A percentile compares a stretch with the other conserved stretches of the same genome.
Conservation (phyloP, 2,329 filamentous ascomycete genomes). For the Talaromyces sp. region DNA sequence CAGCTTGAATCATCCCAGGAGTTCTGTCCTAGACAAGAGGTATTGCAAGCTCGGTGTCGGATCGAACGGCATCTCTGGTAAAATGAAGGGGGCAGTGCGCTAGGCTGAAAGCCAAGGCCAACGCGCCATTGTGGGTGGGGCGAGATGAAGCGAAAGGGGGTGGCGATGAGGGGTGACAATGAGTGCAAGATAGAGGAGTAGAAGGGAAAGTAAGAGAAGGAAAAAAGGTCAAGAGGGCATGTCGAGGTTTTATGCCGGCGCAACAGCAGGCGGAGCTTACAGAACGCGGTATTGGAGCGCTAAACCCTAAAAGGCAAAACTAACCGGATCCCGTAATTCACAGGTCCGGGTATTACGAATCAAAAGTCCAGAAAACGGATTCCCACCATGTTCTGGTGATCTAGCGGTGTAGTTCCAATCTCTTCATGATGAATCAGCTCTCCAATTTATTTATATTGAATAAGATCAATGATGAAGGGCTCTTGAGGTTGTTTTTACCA, state of each 20-base stretch:
- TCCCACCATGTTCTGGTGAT: too few relatives aligned
- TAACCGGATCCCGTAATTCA: slow-evolving; percentile 12
- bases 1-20: slow-evolving; percentile 12
- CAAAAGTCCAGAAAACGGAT: too few relatives aligned
- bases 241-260: slow-evolving; percentile 7
- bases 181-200: slow-evolving; percentile 19
- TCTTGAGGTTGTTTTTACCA: too few relatives aligned
- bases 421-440: too few relatives aligned
- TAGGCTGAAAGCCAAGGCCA: slow-evolving; percentile 9
- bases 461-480: too few relatives aligned
- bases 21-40: slow-evolving; percentile 3
- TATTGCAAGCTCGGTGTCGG: slow-evolving; percentile 3
- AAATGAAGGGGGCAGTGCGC: slow-evolving; percentile 21
- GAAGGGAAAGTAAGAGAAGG: slow-evolving; percentile 1
- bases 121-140: slow-evolving; percentile 4
- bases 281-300: slow-evolving; percentile 13
- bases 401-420: too few relatives aligned
- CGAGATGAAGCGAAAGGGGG: slow-evolving; percentile 8
- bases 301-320: slow-evolving; percentile 13
- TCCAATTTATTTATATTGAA: too few relatives aligned
- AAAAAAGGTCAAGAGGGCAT: slow-evolving; percentile 7
- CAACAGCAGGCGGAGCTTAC: slow-evolving; percentile 7
- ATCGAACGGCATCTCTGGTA: slow-evolving; percentile 21
- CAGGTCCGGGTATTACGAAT: slow-evolving; percentile 9
- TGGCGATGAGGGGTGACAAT: slow-evolving; percentile 12